phyloP scores from a whole-genome alignment of 148 eudicot genomes.

The Amaranthus cruentus region DNA sequence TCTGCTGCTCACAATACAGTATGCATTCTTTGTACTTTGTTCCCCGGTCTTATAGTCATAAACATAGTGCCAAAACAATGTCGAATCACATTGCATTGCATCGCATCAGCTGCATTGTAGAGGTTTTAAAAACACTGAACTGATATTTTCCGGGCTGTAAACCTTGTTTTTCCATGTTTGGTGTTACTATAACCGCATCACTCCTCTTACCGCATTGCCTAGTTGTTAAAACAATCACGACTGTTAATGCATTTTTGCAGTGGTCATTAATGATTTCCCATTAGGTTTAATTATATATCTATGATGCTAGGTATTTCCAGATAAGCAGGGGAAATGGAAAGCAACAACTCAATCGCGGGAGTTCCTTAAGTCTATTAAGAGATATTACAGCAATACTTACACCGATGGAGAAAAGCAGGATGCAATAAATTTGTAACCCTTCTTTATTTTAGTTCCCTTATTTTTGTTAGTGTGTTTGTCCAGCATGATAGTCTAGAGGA shows the following conservation, averaged over 20 bases:
- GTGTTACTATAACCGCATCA: no score
- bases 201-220: no score
- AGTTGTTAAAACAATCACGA: no score
- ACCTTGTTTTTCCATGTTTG: not conserved
- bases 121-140: no score
- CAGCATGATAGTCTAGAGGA: not conserved
- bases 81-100: not conserved
- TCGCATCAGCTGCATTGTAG: no score
- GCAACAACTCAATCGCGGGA: slow-evolving; percentile 98
- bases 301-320: slow-evolving; percentile 68
- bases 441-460: not conserved
- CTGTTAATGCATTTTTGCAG: no score
- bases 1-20: slow-evolving; percentile 98
- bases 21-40: slow-evolving; percentile 19
- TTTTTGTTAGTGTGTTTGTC: not conserved
- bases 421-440: slow-evolving; percentile 81
- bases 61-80: no score
- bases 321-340: slow-evolving; percentile 98
- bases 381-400: slow-evolving; percentile 98
- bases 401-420: slow-evolving; percentile 99
- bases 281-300: not conserved
- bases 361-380: slow-evolving; percentile 86
- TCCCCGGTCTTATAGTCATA: not conserved
- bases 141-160: no score
- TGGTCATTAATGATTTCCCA: not conserved